Evolutionary conservation across 2,329 filamentous ascomycete species (phyloP).

Genomic region (Daldinia sp.): DNA sequence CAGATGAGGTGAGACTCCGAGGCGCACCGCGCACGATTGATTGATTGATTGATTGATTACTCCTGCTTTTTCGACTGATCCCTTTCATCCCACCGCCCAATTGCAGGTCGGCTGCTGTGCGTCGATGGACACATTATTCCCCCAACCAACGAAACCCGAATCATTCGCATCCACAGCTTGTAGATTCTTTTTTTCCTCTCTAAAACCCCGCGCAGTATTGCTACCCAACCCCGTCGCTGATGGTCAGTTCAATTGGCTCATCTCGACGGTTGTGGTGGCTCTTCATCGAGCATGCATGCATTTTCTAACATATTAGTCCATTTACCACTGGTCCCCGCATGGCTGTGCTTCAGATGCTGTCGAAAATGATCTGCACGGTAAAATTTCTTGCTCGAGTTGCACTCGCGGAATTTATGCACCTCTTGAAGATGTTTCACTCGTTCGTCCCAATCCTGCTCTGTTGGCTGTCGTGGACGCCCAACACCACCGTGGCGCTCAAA

Average conservation of each 20-base stretch:
- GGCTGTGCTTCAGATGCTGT: constrained; percentile 97
- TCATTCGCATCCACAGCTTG: constrained; percentile 32
- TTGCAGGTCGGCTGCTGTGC: constrained; percentile 34
- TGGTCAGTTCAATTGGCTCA: constrained; percentile 43
- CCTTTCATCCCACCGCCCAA: constrained; percentile 34
- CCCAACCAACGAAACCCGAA: constrained; percentile 35
- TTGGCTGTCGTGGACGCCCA: constrained; percentile 63
- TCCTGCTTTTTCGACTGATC: constrained; percentile 27
- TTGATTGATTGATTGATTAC: constrained; percentile 18
- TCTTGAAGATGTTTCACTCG: constrained; percentile 89
- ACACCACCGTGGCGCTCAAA: constrained; percentile 70
- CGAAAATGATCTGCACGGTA: constrained; percentile 97
- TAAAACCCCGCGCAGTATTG: constrained; percentile 44
- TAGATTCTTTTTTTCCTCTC: constrained; percentile 25
- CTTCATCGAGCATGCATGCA: constrained; percentile 93
- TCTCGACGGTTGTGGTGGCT: constrained; percentile 67
- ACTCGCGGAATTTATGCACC: constrained; percentile 96
- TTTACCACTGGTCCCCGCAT: constrained; percentile 94
- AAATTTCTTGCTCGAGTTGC: constrained; percentile 98
- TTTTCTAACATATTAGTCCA: constrained; percentile 99
- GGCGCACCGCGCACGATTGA: constrained; percentile 30
- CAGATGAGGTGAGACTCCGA: constrained; percentile 34
- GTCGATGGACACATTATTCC: constrained; percentile 30
- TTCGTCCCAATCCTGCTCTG: constrained; percentile 88
- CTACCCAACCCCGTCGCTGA: constrained; percentile 39